These are phyloP conservation scores for Talaromyces piceae DNA, from an alignment of 2,329 filamentous ascomycete species.

Conservation along the genomic window DNA sequence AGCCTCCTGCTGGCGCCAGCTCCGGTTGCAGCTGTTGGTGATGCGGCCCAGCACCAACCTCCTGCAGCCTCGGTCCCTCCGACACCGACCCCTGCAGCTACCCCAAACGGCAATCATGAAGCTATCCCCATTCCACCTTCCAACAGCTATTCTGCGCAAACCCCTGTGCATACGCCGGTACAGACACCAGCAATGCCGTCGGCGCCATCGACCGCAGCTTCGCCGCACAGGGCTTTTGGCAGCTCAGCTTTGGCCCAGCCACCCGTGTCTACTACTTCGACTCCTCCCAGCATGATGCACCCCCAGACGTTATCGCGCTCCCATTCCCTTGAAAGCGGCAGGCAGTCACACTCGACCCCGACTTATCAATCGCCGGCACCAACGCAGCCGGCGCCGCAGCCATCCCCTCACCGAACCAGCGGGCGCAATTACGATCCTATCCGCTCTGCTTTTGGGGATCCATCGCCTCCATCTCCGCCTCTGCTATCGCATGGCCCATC, in stretches of 20 bases:
- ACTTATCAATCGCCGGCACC: conserved; percentile 16
- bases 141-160: conserved; percentile 24
- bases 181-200: conserved; percentile 1
- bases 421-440: conserved; percentile 88
- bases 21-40: conserved; percentile 7
- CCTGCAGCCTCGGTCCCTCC: conserved; percentile 7
- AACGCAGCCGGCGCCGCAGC: conserved; percentile 24
- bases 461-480: conserved; percentile 33
- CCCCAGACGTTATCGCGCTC: conserved; percentile 7
- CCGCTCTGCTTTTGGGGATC: conserved; percentile 55
- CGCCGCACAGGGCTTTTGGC: not conserved
- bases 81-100: conserved; percentile 1
- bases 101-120: conserved; percentile 33
- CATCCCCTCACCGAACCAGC: conserved; percentile 49
- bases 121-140: conserved; percentile 27
- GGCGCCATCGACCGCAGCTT: not conserved
- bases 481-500: conserved; percentile 34
- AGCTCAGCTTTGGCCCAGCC: conserved; percentile 2
- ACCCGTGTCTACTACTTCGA: conserved; percentile 1
- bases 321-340: conserved; percentile 9
- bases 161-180: conserved; percentile 17
- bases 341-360: conserved; percentile 10
- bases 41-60: conserved; percentile 9
- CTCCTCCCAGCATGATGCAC: conserved; percentile 5
- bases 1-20: conserved; percentile 7